Percentiles rank a stretch among this genome's conserved stretches.
These are phyloP conservation scores for Cytospora chrysosperma DNA, from an alignment of 2,329 filamentous ascomycete species.

Conservation along the genomic window DNA sequence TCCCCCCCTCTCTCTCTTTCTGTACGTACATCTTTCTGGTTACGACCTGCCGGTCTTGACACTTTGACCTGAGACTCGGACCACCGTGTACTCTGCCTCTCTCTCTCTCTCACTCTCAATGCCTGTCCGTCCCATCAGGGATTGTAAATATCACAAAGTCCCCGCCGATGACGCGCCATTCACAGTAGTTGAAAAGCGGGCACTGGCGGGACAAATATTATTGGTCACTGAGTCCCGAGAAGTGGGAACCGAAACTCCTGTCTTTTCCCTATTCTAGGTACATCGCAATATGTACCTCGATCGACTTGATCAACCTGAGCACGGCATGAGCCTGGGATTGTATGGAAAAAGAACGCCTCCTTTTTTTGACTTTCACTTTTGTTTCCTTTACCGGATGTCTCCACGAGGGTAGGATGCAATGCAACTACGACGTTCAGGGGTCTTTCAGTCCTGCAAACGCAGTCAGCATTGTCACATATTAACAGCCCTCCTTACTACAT, in stretches of 20 bases:
- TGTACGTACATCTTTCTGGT: slow-evolving; percentile 1
- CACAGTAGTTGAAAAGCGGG: slow-evolving; percentile 18
- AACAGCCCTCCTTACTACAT: not conserved
- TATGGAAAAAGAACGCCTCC: not conserved
- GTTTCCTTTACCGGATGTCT: not conserved
- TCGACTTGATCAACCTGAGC: too few species aligned
- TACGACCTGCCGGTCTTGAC: slow-evolving; percentile 8
- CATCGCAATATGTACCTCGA: slow-evolving; percentile 2
- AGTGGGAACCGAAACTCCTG: slow-evolving; percentile 18
- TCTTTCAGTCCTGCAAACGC: not conserved
- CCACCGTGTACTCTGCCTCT: not conserved
- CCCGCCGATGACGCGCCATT: slow-evolving; percentile 19
- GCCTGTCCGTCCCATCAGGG: slow-evolving; percentile 18
- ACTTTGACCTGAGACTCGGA: slow-evolving; percentile 5
- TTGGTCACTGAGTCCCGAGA: slow-evolving; percentile 18
- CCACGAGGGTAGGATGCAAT: slow-evolving; percentile 8
- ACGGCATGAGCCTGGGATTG: not conserved
- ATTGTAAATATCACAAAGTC: not conserved
- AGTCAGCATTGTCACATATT: not conserved
- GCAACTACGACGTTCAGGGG: not conserved
- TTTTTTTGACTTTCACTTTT: slow-evolving; percentile 1
- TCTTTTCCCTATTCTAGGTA: not conserved
- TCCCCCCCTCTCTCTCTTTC: too few species aligned
- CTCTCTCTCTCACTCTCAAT: too few species aligned
- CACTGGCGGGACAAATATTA: slow-evolving; percentile 3